Evolutionary conservation across 257 asterid genomes (phyloP).

Genomic region (Solanum chaucha): DNA sequence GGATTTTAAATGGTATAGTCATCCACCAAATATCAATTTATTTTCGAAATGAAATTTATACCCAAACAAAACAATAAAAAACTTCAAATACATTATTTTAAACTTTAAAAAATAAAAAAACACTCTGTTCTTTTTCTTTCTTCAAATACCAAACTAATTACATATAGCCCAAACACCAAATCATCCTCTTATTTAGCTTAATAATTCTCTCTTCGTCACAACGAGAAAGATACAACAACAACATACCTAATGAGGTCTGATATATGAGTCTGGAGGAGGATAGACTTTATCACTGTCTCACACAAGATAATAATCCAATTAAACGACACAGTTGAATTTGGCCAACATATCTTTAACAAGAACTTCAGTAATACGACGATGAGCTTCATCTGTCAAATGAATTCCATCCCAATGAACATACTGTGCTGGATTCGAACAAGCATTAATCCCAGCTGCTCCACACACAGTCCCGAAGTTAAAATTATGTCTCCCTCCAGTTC

Average conservation of each 20-base stretch:
- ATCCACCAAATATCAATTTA: neutral
- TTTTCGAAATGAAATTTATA: neutral
- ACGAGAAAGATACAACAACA: too few species aligned
- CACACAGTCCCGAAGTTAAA: too few species aligned
- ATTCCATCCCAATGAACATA: conserved; percentile 1
- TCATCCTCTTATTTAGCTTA: neutral
- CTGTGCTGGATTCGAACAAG: neutral
- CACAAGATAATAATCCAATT: neutral
- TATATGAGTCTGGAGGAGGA: too few species aligned
- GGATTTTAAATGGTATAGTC: neutral
- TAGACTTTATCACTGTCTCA: too few species aligned
- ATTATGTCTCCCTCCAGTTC: too few species aligned
- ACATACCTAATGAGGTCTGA: neutral
- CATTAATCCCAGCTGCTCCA: too few species aligned
- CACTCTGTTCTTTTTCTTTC: too few species aligned
- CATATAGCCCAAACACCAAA: neutral
- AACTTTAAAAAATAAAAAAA: too few species aligned
- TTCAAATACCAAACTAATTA: too few species aligned
- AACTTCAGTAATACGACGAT: neutral
- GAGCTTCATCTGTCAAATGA: neutral
- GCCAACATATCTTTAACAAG: neutral
- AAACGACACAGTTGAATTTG: neutral
- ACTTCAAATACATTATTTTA: too few species aligned
- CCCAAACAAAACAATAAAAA: too few species aligned
- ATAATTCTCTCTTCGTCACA: too few species aligned